Percentiles rank a stretch among this genome's conserved stretches.
Conservation (phyloP, 352 stramenopile species). For the Blastocystis sp. region DNA sequence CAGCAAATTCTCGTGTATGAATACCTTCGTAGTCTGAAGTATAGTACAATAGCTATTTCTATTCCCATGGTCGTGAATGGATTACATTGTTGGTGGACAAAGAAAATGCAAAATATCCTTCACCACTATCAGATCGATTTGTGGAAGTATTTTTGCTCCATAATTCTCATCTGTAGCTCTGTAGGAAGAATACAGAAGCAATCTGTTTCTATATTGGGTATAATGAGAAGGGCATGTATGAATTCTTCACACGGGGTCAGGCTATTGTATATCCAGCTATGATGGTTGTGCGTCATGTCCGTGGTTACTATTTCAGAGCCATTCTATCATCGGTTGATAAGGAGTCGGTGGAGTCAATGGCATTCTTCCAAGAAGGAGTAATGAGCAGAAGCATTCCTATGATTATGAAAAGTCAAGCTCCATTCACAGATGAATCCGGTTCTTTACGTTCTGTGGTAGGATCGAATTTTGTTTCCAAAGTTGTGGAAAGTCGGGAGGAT, state of each 20-base stretch:
- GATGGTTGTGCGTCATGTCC: neutral
- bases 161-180: neutral
- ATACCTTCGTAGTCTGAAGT: neutral
- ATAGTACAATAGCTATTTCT: slow-evolving; percentile 16
- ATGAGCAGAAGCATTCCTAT: neutral
- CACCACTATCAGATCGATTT: neutral
- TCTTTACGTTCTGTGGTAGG: neutral
- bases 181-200: neutral
- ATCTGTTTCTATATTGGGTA: slow-evolving; percentile 1
- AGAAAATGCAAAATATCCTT: neutral
- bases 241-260: neutral
- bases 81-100: neutral
- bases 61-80: neutral
- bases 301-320: slow-evolving; percentile 8
- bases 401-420: neutral
- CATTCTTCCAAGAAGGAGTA: neutral
- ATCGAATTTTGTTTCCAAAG: neutral
- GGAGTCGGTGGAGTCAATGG: neutral
- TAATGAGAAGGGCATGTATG: slow-evolving; percentile 4
- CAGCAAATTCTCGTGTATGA: neutral
- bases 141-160: neutral
- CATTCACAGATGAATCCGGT: neutral
- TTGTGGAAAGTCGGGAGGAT: slow-evolving; percentile 8
- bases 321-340: neutral
- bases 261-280: neutral